Evolutionary conservation across 352 stramenopile genomes (phyloP).

Genomic region (Pythium aquatile): DNA sequence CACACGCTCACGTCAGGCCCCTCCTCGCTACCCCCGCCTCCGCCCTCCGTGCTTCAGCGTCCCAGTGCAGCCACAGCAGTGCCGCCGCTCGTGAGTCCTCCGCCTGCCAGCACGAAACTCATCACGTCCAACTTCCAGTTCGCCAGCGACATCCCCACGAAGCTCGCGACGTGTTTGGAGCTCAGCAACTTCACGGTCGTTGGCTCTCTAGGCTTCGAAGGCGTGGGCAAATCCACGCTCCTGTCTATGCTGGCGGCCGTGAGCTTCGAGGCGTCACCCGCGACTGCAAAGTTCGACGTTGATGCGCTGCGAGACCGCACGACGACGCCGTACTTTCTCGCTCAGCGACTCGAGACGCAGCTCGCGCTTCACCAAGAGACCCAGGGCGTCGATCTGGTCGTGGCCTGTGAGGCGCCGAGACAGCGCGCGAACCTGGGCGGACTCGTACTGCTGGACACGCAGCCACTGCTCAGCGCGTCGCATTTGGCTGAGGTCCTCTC

Average conservation of each 20-base stretch:
- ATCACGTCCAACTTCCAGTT: slow-evolving; percentile 56
- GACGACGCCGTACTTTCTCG: slow-evolving; percentile 31
- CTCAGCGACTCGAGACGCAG: slow-evolving; percentile 39
- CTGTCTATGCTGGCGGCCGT: slow-evolving; percentile 44
- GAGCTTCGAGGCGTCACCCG: neutral
- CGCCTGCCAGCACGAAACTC: slow-evolving; percentile 48
- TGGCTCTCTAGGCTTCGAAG: slow-evolving; percentile 62
- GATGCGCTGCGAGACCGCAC: slow-evolving; percentile 11
- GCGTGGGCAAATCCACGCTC: slow-evolving; percentile 70
- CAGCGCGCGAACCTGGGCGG: slow-evolving; percentile 30
- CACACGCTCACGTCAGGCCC: slow-evolving; percentile 5
- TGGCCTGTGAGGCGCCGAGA: slow-evolving; percentile 34
- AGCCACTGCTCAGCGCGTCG: slow-evolving; percentile 63
- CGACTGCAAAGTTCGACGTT: neutral
- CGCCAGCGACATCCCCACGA: slow-evolving; percentile 54
- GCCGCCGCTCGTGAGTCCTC: slow-evolving; percentile 18
- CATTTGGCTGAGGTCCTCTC: slow-evolving; percentile 48
- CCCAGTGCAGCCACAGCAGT: neutral
- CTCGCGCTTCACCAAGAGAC: slow-evolving; percentile 42
- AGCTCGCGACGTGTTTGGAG: slow-evolving; percentile 55
- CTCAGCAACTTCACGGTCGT: slow-evolving; percentile 71
- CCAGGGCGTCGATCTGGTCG: slow-evolving; percentile 53
- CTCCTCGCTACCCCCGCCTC: neutral
- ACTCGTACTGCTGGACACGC: slow-evolving; percentile 66
- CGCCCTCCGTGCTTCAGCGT: slow-evolving; percentile 4